A percentile compares a stretch with the other conserved stretches of the same genome.
Conservation (phyloP, 2,329 filamentous ascomycete species). For the Fusarium brevicatenulatum region DNA sequence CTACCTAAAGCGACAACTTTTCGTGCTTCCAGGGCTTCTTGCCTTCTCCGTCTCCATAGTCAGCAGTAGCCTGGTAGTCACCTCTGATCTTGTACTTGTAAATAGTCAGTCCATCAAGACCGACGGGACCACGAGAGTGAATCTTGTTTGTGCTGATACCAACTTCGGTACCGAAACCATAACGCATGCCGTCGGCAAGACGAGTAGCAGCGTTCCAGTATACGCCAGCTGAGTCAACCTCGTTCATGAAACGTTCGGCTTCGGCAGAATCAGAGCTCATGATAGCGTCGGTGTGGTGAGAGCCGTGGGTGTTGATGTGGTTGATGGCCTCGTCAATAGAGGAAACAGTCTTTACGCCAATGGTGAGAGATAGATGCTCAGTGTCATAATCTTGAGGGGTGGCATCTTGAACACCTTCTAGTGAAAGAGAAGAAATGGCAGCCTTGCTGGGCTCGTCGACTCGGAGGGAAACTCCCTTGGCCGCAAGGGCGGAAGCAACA, state of each 20-base stretch:
- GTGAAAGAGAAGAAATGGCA: conserved; percentile 62
- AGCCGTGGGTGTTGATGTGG: conserved; percentile 93
- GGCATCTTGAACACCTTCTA: conserved; percentile 70
- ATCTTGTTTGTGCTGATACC: conserved; percentile 99
- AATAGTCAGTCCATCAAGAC: conserved; percentile 92
- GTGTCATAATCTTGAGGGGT: conserved; percentile 80
- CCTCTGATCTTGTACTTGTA: conserved; percentile 96
- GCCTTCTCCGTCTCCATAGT: conserved; percentile 74
- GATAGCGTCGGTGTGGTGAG: conserved; percentile 94
- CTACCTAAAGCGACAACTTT: conserved; percentile 54
- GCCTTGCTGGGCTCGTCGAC: conserved; percentile 78
- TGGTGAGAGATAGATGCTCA: conserved; percentile 85
- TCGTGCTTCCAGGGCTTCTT: conserved; percentile 70
- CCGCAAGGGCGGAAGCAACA: conserved; percentile 78
- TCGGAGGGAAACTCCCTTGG: conserved; percentile 81
- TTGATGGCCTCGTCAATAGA: conserved; percentile 76
- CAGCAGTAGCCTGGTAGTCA: conserved; percentile 80
- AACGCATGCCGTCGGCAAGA: conserved; percentile 96
- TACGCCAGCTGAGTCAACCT: conserved; percentile 88
- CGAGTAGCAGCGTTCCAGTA: conserved; percentile 98
- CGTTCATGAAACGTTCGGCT: conserved; percentile 85
- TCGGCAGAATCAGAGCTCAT: conserved; percentile 74
- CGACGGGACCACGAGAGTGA: conserved; percentile 91
- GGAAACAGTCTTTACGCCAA: conserved; percentile 84
- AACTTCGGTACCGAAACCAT: conserved; percentile 97